A percentile compares a stretch with the other conserved stretches of the same genome.
phyloP scores from a whole-genome alignment of 2,329 filamentous ascomycete genomes.

The Stemphylium beticola region DNA sequence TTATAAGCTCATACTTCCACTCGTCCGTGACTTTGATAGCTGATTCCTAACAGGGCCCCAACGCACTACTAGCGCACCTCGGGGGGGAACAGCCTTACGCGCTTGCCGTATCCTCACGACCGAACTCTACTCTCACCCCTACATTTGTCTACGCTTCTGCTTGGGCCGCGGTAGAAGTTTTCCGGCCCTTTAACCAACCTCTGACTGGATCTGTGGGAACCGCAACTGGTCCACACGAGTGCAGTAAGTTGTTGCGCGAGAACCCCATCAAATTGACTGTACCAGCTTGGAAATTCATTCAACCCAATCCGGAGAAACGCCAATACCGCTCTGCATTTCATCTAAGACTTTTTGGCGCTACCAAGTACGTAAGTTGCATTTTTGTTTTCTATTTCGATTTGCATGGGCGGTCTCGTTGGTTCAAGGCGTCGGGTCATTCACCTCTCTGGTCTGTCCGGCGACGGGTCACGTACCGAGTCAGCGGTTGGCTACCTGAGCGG shows the following conservation, averaged over 20 bases:
- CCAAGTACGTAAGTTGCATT: conserved; percentile 35
- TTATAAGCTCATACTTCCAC: conserved; percentile 37
- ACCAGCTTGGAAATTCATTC: conserved; percentile 20
- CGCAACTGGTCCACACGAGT: conserved; percentile 13
- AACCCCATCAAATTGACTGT: conserved; percentile 30
- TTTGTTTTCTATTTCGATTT: conserved; percentile 13
- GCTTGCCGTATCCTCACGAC: conserved; percentile 44
- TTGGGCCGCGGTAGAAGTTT: conserved; percentile 34
- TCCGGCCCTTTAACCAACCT: conserved; percentile 34
- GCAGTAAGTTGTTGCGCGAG: conserved; percentile 33
- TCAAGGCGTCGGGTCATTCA: conserved; percentile 32
- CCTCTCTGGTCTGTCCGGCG: conserved; percentile 30
- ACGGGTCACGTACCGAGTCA: conserved; percentile 43
- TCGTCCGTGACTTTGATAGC: conserved; percentile 45
- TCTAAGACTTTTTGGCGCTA: conserved; percentile 27
- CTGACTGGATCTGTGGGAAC: conserved; percentile 11
- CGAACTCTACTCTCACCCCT: conserved; percentile 36
- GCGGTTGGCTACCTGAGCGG: conserved; percentile 34
- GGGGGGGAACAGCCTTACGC: conserved; percentile 28
- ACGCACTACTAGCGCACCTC: conserved; percentile 30
- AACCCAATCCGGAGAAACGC: conserved; percentile 8
- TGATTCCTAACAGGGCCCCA: conserved; percentile 33
- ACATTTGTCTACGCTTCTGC: conserved; percentile 1
- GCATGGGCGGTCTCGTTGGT: conserved; percentile 21
- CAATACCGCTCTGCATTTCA: conserved; percentile 18